These are phyloP conservation scores for Irpex rosettiformis DNA, from an alignment of 1,284 basidiomycete genomes.

Conservation along the genomic window DNA sequence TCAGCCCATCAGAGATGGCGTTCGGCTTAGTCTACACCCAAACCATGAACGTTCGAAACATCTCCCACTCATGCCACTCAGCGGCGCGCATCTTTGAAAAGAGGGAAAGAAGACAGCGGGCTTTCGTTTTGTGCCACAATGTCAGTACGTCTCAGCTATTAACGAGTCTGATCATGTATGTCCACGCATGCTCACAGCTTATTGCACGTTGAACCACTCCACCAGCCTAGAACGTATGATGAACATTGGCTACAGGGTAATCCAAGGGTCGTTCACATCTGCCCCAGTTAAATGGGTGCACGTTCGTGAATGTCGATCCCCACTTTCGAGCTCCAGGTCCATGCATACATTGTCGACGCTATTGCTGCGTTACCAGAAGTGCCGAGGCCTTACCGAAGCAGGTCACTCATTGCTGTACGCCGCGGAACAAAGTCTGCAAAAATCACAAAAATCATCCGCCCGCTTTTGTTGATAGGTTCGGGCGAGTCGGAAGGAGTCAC, in stretches of 20 bases:
- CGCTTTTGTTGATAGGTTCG: background rate
- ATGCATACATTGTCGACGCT: background rate
- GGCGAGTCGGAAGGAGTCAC: background rate
- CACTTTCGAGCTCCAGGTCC: background rate
- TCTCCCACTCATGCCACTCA: background rate
- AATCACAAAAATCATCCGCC: too few relatives aligned
- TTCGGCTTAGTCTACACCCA: background rate
- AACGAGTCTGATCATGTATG: background rate
- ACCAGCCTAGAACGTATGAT: background rate
- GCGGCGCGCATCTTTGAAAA: background rate
- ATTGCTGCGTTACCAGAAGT: background rate
- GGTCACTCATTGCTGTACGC: background rate
- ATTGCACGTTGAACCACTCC: background rate
- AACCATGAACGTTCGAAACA: background rate
- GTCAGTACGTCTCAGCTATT: background rate
- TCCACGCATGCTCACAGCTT: background rate
- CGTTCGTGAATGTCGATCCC: slow-evolving; percentile 1
- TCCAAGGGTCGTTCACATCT: background rate
- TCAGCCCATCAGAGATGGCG: background rate
- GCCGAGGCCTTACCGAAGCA: background rate
- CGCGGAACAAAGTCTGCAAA: too few relatives aligned
- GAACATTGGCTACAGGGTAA: background rate
- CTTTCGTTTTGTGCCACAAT: background rate
- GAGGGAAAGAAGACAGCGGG: background rate
- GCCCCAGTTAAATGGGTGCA: background rate